Evolutionary conservation across 1,139 yeast species (phyloP).

Genomic region (Kodamaea fungicola): DNA sequence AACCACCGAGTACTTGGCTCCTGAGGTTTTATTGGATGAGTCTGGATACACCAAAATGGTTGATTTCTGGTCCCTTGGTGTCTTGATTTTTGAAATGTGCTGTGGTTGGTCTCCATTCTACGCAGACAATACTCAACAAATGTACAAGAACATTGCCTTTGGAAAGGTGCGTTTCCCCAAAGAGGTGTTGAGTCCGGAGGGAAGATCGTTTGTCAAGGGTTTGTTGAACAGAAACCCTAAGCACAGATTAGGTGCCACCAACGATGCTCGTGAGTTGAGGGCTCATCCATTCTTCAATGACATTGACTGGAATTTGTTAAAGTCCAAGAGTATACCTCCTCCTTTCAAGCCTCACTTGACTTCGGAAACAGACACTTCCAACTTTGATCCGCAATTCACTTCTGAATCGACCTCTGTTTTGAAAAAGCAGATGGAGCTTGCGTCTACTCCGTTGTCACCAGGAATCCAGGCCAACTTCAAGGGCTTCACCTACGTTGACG

Average conservation of each 20-base stretch:
- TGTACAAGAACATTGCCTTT: conserved; percentile 97
- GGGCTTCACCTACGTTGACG: conserved; percentile 95
- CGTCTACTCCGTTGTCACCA: conserved; percentile 83
- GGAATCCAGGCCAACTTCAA: conserved; percentile 94
- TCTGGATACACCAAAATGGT: conserved; percentile 84
- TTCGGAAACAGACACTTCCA: conserved; percentile 90
- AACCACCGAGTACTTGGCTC: conserved; percentile 88
- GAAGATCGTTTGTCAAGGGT: conserved; percentile 92
- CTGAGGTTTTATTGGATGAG: conserved; percentile 78
- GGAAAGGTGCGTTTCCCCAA: conserved; percentile 97
- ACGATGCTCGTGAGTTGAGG: conserved; percentile 88
- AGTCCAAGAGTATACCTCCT: conserved; percentile 85
- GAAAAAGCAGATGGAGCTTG: conserved; percentile 62
- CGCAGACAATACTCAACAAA: conserved; percentile 95
- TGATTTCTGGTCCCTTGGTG: conserved; percentile 84
- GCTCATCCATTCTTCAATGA: conserved; percentile 90
- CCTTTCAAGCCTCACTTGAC: conserved; percentile 93
- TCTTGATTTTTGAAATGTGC: conserved; percentile 81
- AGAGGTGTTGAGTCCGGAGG: conserved; percentile 87
- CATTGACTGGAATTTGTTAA: conserved; percentile 81
- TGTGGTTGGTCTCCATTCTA: conserved; percentile 99
- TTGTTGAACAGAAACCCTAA: conserved; percentile 90
- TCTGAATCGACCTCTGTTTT: conserved; percentile 82
- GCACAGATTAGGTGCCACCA: conserved; percentile 86
- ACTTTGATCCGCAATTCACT: conserved; percentile 96